Evolutionary conservation across 345 rosid genomes (phyloP).

Genomic region (Gossypium ekmanianum): DNA sequence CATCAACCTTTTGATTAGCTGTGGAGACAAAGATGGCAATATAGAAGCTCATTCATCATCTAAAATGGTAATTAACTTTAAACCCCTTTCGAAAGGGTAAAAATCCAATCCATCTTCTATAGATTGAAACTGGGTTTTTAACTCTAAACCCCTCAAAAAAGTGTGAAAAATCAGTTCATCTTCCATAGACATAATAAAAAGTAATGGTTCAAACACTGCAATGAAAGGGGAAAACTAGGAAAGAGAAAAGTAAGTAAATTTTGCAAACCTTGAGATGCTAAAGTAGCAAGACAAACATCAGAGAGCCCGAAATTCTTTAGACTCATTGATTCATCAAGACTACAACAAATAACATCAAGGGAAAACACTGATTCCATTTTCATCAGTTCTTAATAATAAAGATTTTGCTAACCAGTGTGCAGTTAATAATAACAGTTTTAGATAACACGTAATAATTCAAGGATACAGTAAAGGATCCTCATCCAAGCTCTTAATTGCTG

Average conservation of each 20-base stretch:
- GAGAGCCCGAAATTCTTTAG: constrained; percentile 77
- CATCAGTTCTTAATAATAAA: neutral
- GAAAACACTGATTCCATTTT: constrained; percentile 3
- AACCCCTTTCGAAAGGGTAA: neutral
- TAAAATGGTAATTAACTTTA: neutral
- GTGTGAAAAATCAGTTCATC: neutral
- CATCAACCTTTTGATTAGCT: constrained; percentile 36
- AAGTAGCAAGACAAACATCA: constrained; percentile 72
- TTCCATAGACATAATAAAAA: neutral
- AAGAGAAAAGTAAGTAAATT: neutral
- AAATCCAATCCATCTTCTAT: neutral
- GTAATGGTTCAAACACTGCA: neutral
- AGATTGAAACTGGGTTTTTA: neutral
- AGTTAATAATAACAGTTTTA: neutral
- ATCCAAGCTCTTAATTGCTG: constrained; percentile 42
- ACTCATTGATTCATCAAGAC: constrained; percentile 64
- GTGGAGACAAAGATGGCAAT: constrained; percentile 15
- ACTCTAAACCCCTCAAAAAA: neutral
- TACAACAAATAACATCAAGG: constrained; percentile 32
- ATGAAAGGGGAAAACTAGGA: neutral
- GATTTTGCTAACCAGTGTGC: neutral
- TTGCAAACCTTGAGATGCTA: constrained; percentile 53
- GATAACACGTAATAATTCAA: neutral
- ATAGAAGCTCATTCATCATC: constrained; percentile 1
- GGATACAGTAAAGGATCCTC: constrained; percentile 89